A percentile compares a stretch with the other conserved stretches of the same genome.
Conservation (phyloP, 1,139 yeast species). For the Suhomyces kunorum region DNA sequence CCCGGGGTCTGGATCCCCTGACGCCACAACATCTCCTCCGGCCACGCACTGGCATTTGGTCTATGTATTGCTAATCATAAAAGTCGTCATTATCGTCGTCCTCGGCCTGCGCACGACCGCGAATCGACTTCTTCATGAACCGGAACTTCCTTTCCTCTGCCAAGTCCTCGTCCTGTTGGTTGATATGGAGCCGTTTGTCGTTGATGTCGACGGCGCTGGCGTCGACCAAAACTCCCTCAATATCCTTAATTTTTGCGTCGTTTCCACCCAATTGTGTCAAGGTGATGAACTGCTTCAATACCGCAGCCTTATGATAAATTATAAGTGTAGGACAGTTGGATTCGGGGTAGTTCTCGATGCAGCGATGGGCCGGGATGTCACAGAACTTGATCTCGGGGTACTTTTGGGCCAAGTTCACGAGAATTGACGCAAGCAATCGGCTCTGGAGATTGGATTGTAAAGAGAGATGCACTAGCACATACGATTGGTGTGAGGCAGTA, state of each 20-base stretch:
- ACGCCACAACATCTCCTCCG: too few relatives aligned
- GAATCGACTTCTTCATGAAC: constrained; percentile 57
- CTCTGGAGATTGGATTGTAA: constrained; percentile 72
- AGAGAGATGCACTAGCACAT: constrained; percentile 78
- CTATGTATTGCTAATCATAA: constrained; percentile 49
- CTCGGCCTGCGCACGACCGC: constrained; percentile 34
- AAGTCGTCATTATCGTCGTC: constrained; percentile 44
- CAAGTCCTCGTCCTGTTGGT: constrained; percentile 53
- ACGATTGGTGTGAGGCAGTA: constrained; percentile 60
- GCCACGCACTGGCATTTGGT: too few relatives aligned
- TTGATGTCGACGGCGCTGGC: constrained; percentile 61
- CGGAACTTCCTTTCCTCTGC: constrained; percentile 50
- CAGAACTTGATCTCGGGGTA: constrained; percentile 86
- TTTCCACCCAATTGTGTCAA: constrained; percentile 83
- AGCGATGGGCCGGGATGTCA: constrained; percentile 84
- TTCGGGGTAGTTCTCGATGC: constrained; percentile 90
- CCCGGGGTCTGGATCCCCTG: too few relatives aligned
- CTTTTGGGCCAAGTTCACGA: constrained; percentile 53
- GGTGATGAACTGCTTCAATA: constrained; percentile 76
- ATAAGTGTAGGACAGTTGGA: constrained; percentile 87
- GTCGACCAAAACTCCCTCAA: constrained; percentile 69
- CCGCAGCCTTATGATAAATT: constrained; percentile 74
- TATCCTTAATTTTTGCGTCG: constrained; percentile 63
- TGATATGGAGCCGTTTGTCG: constrained; percentile 66
- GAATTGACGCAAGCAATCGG: constrained; percentile 60